Evolutionary conservation across 345 rosid genomes (phyloP), one percentile per base, ranked within the genome.

Genomic region (Lepidium didymum): DNA sequence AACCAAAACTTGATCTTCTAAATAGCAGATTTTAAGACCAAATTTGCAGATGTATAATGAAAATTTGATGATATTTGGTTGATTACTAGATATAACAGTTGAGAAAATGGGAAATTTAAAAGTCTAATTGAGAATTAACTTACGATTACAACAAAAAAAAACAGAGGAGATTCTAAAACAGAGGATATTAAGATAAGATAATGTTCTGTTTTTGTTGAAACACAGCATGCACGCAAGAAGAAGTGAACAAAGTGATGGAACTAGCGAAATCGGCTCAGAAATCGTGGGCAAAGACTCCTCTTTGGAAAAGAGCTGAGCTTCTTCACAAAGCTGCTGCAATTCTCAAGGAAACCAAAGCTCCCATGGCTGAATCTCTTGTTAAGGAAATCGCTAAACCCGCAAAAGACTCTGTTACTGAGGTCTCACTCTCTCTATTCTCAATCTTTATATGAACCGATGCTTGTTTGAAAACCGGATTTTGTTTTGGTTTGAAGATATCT

Each of bases 361-460:
- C 96, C 10, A 83, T 94, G 52, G 96, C 96, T 8, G 97, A 91
- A 62, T 94, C 95, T 73, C 82, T 94, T 21, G 90, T 94, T 18
- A 91, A 94, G 55, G 97, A 94, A 77, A 94, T 94, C 37, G 97
- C 99, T n/a, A 94, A 94, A 80, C 99, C 99, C 8, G 97, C 97
- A 25, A 94, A 94, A 82, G 99, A 94, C 68, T 83, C 99, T 9
- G 82, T 83, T 37, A 80, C 99, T 10, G 99, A 94, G 91, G 97
- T 88, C 47, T 52, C n/a, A n/a, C 19, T 10, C 5, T 59, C 33
- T 68, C 10, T 10, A 25, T 25, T 1, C 10, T 46, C 18, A 33
- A 13, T 16, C 16, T 54, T 14, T 54, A 23, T 56, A 0, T 44
- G 38, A 5, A 43, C 42, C 16, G 3, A 9, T 10, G 6, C 10